Conservation (phyloP, 169 alveolate species). For the Plasmodium gonderi region DNA sequence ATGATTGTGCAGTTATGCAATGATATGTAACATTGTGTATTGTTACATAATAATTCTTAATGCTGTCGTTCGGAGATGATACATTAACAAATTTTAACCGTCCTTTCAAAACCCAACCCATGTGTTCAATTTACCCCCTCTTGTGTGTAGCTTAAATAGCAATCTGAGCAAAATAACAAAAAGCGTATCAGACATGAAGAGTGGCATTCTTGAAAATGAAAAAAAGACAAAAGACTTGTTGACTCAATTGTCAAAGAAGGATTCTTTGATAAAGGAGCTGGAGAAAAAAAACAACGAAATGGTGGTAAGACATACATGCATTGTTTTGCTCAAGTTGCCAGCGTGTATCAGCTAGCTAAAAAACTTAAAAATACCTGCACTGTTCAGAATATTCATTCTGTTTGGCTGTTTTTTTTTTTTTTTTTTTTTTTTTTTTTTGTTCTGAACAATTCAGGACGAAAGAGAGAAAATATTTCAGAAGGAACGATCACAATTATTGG, state of each 20-base stretch:
- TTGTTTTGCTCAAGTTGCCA: neutral
- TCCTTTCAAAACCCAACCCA: neutral
- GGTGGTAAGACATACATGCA: neutral
- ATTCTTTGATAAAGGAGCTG: conserved; percentile 21
- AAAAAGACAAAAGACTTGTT: conserved; percentile 6
- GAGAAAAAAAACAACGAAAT: conserved; percentile 11
- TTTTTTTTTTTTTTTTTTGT: conserved; percentile 35
- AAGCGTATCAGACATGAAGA: conserved; percentile 59
- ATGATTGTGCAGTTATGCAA: neutral
- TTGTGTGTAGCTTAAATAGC: conserved; percentile 22
- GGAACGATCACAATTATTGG: conserved; percentile 26
- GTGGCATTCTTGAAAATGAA: conserved; percentile 35
- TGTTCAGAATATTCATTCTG: neutral
- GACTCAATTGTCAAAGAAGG: conserved; percentile 23
- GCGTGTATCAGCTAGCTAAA: neutral
- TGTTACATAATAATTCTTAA: too few relatives aligned
- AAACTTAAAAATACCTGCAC: neutral
- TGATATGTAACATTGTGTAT: neutral
- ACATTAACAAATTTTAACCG: neutral
- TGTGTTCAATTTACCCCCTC: neutral
- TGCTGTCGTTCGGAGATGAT: neutral
- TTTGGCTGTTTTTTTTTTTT: conserved; percentile 33
- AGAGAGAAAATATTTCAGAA: conserved; percentile 31
- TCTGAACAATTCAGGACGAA: conserved; percentile 31
- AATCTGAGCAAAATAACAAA: conserved; percentile 26